A percentile compares a stretch with the other conserved stretches of the same genome.
Evolutionary conservation across 352 stramenopile species (phyloP).

Genomic region (Phytophthora brassicae): DNA sequence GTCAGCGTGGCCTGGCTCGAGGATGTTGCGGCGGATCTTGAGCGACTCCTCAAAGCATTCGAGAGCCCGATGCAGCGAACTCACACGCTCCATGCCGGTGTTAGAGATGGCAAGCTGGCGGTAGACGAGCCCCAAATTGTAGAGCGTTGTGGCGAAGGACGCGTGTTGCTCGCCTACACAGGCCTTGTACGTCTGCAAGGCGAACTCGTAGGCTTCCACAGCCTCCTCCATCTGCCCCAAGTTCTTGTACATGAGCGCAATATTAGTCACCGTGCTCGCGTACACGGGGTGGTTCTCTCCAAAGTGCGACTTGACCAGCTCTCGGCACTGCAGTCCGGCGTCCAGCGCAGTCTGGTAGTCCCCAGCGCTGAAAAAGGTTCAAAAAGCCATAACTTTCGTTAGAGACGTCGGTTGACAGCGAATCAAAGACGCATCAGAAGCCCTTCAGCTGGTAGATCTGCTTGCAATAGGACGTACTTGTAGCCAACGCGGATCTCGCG

Average conservation of each 20-base stretch:
- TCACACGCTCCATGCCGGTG: conserved; percentile 73
- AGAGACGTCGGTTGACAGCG: conserved; percentile 2
- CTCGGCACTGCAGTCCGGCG: conserved; percentile 64
- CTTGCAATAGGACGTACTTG: conserved; percentile 48
- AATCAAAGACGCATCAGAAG: conserved; percentile 3
- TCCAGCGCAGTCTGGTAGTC: conserved; percentile 71
- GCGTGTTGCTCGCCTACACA: conserved; percentile 79
- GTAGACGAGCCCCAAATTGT: conserved; percentile 82
- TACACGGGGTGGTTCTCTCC: conserved; percentile 80
- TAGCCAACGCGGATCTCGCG: conserved; percentile 82
- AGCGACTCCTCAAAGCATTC: conserved; percentile 83
- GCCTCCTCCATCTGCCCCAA: conserved; percentile 72
- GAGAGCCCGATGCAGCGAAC: conserved; percentile 58
- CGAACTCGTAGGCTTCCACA: conserved; percentile 80
- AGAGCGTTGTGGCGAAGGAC: conserved; percentile 82
- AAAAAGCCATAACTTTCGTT: conserved; percentile 30
- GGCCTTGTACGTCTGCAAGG: conserved; percentile 79
- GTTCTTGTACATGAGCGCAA: conserved; percentile 89
- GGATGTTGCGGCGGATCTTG: conserved; percentile 67
- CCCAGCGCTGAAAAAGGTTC: conserved; percentile 39
- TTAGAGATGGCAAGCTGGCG: conserved; percentile 55
- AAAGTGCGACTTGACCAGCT: conserved; percentile 74
- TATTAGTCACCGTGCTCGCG: conserved; percentile 85
- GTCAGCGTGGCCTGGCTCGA: conserved; percentile 75
- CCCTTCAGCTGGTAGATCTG: not conserved